Base-by-base conservation (phyloP, 371 early-diverging fungal genomes). In the Phascolomyces articulosus region DNA sequence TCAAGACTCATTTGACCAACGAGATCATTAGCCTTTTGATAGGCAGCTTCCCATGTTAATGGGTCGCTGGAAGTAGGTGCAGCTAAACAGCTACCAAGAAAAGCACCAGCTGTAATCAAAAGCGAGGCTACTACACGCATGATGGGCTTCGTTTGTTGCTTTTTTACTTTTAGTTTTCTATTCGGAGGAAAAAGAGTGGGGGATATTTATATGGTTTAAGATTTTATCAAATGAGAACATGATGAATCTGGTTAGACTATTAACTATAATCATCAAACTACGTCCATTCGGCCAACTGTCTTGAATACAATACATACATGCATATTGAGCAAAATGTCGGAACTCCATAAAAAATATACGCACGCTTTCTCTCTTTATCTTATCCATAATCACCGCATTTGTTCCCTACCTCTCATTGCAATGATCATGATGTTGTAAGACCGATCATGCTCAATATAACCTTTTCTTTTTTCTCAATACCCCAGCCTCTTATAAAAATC, bases 21-120 rank as follows among this genome's bases (percentile, higher is more conserved):
- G 1, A 78, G 34, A 20, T 53, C 54, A 21, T 58, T 61, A 18
- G 82, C 82, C 64, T 70, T 75, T 8, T 27, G 56, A 27, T 81
- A 78, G 2, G 82, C 78, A 26, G 65, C 72, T 28, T 75, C 71
- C 82, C 82, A 81, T 2, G 74, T 58, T 1, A 72, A 54, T 24
- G 51, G 34, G 6, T 34, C 34, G n/a, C 21, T 31, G 27, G 60
- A n/a, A 2, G 60, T 53, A 10, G 57, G 57, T 16, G 60, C 60
- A 26, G 60, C 60, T 27, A 59, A 24, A 4, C 26, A 26, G 7
- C 26, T 24, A 24, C 51, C 3, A 4, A 55, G 20, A 38, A 55
- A 15, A 15, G 10, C 31, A 3, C n/a, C 8, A 4, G 34, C 28
- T 1, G 56, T 31, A 10, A 23, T 11, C 26, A 24, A 24, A 24